phyloP scores from a whole-genome alignment of 1,284 basidiomycete species.

The Phlebopus sp. region DNA sequence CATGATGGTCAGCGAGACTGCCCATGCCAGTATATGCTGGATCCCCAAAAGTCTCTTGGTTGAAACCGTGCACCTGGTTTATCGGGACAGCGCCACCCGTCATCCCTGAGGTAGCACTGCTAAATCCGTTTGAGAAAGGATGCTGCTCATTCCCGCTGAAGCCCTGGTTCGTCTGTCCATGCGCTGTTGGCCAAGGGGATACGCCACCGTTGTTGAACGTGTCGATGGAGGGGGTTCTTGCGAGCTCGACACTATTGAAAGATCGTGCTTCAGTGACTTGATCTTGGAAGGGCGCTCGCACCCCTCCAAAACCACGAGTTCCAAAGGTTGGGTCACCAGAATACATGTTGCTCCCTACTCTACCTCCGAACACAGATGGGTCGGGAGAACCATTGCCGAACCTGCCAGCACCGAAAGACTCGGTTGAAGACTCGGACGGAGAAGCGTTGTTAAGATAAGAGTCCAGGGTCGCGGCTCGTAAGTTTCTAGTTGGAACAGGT shows the following conservation, averaged over 20 bases:
- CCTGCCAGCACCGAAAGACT: slow-evolving; percentile 60
- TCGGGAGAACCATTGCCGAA: slow-evolving; percentile 70
- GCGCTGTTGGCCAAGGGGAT: slow-evolving; percentile 39
- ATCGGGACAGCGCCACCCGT: slow-evolving; percentile 19
- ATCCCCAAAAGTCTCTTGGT: slow-evolving; percentile 28
- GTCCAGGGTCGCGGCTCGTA: slow-evolving; percentile 59
- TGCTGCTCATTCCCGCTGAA: slow-evolving; percentile 24
- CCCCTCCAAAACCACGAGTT: slow-evolving; percentile 31
- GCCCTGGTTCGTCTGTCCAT: slow-evolving; percentile 19
- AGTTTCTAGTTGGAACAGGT: slow-evolving; percentile 56
- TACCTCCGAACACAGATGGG: slow-evolving; percentile 51
- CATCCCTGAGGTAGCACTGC: slow-evolving; percentile 16
- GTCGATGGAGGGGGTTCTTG: slow-evolving; percentile 40
- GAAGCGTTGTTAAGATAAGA: slow-evolving; percentile 52
- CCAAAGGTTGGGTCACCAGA: slow-evolving; percentile 35
- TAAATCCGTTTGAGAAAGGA: slow-evolving; percentile 27
- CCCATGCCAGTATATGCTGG: slow-evolving; percentile 21
- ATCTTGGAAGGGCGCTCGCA: slow-evolving; percentile 35
- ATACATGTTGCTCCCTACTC: slow-evolving; percentile 39
- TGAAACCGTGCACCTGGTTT: slow-evolving; percentile 21
- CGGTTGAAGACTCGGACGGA: slow-evolving; percentile 64
- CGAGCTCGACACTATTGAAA: slow-evolving; percentile 34
- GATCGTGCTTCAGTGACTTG: slow-evolving; percentile 33
- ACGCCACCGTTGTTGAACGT: slow-evolving; percentile 39
- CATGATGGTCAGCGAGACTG: slow-evolving; percentile 21